These are phyloP conservation scores for Aaosphaeria arxii DNA, from an alignment of 2,329 filamentous ascomycete genomes.

Conservation along the genomic window DNA sequence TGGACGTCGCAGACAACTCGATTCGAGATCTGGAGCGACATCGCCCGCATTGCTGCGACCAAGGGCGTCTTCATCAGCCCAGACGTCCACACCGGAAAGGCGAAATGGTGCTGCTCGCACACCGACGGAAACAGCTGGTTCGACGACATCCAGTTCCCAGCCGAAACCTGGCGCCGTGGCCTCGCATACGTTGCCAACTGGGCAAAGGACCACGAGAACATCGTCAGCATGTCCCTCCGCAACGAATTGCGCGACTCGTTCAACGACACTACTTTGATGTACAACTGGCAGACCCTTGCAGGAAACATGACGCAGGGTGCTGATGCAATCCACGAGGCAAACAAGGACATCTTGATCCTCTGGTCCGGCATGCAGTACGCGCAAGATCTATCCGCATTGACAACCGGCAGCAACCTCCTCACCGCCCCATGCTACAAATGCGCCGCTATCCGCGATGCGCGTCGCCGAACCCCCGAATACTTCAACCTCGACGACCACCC, in stretches of 20 bases:
- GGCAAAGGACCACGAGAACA: constrained; percentile 47
- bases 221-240: constrained; percentile 56
- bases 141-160: constrained; percentile 53
- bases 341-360: constrained; percentile 53
- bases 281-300: constrained; percentile 30
- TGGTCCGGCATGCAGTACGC: constrained; percentile 54
- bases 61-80: constrained; percentile 30
- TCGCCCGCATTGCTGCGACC: constrained; percentile 21
- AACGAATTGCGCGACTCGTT: constrained; percentile 52
- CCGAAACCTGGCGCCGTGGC: constrained; percentile 52
- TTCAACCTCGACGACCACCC: constrained; percentile 47
- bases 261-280: constrained; percentile 23
- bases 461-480: constrained; percentile 42
- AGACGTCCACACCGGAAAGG: constrained; percentile 29
- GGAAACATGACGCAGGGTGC: constrained; percentile 49
- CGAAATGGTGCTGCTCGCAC: constrained; percentile 33
- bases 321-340: constrained; percentile 48
- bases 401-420: constrained; percentile 36
- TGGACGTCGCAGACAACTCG: constrained; percentile 39
- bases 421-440: constrained; percentile 40
- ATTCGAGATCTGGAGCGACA: constrained; percentile 36
- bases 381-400: constrained; percentile 49
- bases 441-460: constrained; percentile 41
- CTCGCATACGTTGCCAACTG: constrained; percentile 53
- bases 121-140: constrained; percentile 60